Base-by-base conservation (phyloP, 139 green algal species). In the Spirogloea muscicola region DNA sequence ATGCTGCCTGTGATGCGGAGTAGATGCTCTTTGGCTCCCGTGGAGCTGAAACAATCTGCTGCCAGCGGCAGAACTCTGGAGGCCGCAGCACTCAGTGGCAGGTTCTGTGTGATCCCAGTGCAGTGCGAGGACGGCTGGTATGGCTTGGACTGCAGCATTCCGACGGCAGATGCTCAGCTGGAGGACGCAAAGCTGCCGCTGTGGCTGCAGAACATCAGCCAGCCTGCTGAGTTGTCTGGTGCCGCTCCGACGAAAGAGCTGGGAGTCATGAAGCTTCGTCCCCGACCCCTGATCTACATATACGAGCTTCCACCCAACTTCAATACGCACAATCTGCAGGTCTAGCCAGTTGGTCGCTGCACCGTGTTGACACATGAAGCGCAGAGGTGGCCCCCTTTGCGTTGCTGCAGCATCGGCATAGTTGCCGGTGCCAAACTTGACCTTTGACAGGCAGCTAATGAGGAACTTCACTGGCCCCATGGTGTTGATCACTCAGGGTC, bases 281-380 rank as follows among this genome's bases (percentile, higher is more conserved):
- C 9, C 18, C 64, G 64, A 9, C 67, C 67, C 29, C 58, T 5
- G 29, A 66, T 76, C 29, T 76, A 73, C 43, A 21, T 76, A 6
- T 76, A 76, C 43, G 67, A 76, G 31, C 67, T 76, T 7, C 67
- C 67, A n/a, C 67, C 38, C 16, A 10, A 13, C 10, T 42, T 65
- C 57, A 65, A 31, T 21, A 55, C 46, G 21, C 44, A 76, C 29
- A 33, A 66, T 1, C 0, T 63, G 0, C 36, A 76, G 67, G 67
- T 68, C 37, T 51, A 6, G 34, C 27, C 31, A 33, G 18, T 31
- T 64, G n/a, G n/a, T n/a, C n/a, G n/a, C n/a, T n/a, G n/a, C n/a
- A n/a, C n/a, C n/a, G n/a, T n/a, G n/a, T n/a, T n/a, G n/a, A n/a
- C n/a, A n/a, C n/a, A n/a, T n/a, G n/a, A n/a, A n/a, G n/a, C n/a